phyloP scores from a whole-genome alignment of 306 rosid species.

The Castanea crenata region DNA sequence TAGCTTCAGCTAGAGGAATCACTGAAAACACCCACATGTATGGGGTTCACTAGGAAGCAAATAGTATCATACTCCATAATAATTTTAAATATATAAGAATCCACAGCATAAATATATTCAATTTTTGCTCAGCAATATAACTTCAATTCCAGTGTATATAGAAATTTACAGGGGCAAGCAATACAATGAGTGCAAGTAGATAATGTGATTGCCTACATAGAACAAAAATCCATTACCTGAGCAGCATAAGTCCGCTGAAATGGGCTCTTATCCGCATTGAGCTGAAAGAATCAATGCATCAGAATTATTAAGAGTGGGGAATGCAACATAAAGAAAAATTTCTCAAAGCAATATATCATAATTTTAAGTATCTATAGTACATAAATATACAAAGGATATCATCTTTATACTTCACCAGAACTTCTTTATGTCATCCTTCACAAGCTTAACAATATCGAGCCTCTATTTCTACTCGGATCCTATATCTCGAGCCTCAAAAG shows the following conservation, averaged over 20 bases:
- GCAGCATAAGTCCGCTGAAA: slow-evolving; percentile 95
- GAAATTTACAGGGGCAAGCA: slow-evolving; percentile 8
- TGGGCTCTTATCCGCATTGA: slow-evolving; percentile 94
- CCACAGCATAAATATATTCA: too few relatives aligned
- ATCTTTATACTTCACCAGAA: background rate
- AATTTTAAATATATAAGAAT: too few relatives aligned
- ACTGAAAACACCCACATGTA: background rate
- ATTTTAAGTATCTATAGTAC: background rate
- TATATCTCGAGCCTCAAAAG: background rate
- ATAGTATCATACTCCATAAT: background rate
- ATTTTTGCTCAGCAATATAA: too few relatives aligned
- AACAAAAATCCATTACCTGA: slow-evolving; percentile 59
- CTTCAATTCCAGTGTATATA: too few relatives aligned
- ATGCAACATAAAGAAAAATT: background rate
- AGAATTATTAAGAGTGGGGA: slow-evolving; percentile 17
- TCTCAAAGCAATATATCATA: slow-evolving; percentile 6
- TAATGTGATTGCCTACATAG: background rate
- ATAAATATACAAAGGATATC: background rate
- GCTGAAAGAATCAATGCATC: slow-evolving; percentile 54
- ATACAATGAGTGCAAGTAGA: background rate
- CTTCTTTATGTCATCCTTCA: background rate
- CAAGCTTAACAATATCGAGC: background rate
- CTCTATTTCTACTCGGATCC: background rate
- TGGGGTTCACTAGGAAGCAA: background rate
- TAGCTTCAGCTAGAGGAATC: background rate